Evolutionary conservation across 441 rosid genomes (phyloP).

Genomic region (Aquilaria agallochum): DNA sequence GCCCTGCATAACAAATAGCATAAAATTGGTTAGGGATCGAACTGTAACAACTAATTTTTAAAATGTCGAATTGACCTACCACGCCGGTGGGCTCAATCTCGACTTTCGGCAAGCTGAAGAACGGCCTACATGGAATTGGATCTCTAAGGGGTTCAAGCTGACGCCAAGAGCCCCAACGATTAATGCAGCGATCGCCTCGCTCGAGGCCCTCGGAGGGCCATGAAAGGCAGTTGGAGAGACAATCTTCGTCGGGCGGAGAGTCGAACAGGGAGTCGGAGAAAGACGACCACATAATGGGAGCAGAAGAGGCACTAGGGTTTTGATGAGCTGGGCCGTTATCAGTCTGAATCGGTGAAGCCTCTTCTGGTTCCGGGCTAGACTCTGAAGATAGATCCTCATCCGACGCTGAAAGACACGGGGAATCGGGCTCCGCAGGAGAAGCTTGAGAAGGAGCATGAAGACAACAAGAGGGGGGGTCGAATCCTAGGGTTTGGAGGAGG

Average conservation of each 20-base stretch:
- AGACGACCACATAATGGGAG: no score
- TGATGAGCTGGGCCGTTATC: no score
- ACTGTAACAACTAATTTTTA: background rate
- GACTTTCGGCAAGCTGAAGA: background rate
- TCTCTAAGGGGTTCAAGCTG: background rate
- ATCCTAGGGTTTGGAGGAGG: background rate
- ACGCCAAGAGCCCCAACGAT: background rate
- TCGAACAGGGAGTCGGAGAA: no score
- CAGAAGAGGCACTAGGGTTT: no score
- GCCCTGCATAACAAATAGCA: slow-evolving; percentile 43
- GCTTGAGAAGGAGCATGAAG: background rate
- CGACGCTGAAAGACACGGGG: background rate
- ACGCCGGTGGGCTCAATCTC: slow-evolving; percentile 35
- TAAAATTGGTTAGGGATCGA: background rate
- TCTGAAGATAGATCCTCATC: background rate
- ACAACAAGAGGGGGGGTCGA: background rate
- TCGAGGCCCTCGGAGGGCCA: slow-evolving; percentile 1
- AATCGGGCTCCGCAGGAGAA: background rate
- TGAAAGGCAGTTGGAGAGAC: no score
- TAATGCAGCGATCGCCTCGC: background rate
- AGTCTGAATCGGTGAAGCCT: no score
- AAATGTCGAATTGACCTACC: slow-evolving; percentile 28
- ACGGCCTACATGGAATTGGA: background rate
- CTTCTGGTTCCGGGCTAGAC: no score
- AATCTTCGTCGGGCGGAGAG: no score